Percentiles rank a stretch among this genome's conserved stretches.
Evolutionary conservation across 2,329 filamentous ascomycete genomes (phyloP).

Genomic region (Camptophora hylomeconis): DNA sequence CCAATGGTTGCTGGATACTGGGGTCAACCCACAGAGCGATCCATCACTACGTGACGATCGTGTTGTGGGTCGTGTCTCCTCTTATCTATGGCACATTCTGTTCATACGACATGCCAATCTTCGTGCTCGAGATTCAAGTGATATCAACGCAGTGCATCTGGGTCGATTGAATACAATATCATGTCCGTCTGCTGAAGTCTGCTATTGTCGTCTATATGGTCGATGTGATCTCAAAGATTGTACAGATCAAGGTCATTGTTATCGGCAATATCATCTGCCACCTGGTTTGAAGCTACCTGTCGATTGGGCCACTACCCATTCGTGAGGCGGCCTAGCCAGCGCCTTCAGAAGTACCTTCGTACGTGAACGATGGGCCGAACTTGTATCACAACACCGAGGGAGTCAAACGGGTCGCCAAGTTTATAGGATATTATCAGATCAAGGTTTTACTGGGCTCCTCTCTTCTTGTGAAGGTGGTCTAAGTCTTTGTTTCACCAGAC

Average conservation of each 20-base stretch:
- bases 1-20: constrained; percentile 39
- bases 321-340: too few species aligned
- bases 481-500: too few species aligned
- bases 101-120: constrained; percentile 23
- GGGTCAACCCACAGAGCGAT: constrained; percentile 8
- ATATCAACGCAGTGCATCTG: constrained; percentile 20
- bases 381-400: too few species aligned
- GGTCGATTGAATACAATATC: constrained; percentile 24
- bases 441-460: too few species aligned
- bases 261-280: constrained; percentile 28
- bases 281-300: constrained; percentile 24
- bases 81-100: constrained; percentile 38
- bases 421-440: too few species aligned
- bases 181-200: constrained; percentile 28
- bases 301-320: constrained; percentile 23
- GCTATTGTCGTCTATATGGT: constrained; percentile 34
- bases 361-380: too few species aligned
- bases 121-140: constrained; percentile 4
- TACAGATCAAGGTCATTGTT: constrained; percentile 21
- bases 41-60: constrained; percentile 30
- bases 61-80: constrained; percentile 33
- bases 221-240: constrained; percentile 26
- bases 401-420: too few species aligned
- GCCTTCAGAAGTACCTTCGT: too few species aligned
- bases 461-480: too few species aligned